These are phyloP conservation scores for Lactifluus subvellereus DNA, from an alignment of 768 basidiomycete species.

Conservation along the genomic window DNA sequence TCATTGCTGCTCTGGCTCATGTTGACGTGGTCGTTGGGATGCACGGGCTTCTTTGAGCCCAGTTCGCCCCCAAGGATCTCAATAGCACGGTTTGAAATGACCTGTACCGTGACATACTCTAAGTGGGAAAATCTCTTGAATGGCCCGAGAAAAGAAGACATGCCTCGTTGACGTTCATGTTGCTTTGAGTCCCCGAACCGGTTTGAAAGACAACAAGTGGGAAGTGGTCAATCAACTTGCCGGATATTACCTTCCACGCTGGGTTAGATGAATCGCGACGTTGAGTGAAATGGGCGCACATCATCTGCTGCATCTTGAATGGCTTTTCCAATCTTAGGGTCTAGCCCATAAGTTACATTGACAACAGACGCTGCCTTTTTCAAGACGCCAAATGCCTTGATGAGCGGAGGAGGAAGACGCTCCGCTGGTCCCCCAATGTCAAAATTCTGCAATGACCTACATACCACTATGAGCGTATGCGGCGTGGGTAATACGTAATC, in stretches of 20 bases:
- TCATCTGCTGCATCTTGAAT: constrained; percentile 95
- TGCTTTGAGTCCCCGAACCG: constrained; percentile 96
- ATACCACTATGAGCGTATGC: not conserved
- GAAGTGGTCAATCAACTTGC: constrained; percentile 91
- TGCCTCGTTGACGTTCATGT: constrained; percentile 98
- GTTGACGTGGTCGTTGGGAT: constrained; percentile 99
- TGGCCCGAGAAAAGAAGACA: constrained; percentile 3
- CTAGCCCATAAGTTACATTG: constrained; percentile 86
- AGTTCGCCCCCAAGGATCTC: constrained; percentile 93
- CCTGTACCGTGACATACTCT: constrained; percentile 39
- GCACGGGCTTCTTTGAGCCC: constrained; percentile 94
- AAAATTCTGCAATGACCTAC: constrained; percentile 91
- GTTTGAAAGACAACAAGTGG: constrained; percentile 99
- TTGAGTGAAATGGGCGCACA: constrained; percentile 37
- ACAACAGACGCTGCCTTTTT: constrained; percentile 95
- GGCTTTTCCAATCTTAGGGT: constrained; percentile 78
- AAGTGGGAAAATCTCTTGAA: not conserved
- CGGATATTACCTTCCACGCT: constrained; percentile 80
- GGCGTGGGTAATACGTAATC: constrained; percentile 17
- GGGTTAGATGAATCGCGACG: not conserved
- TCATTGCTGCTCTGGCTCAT: constrained; percentile 99
- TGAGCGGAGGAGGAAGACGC: constrained; percentile 88
- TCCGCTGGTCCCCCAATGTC: constrained; percentile 96
- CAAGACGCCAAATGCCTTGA: constrained; percentile 95
- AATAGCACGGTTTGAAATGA: constrained; percentile 97